A percentile compares a stretch with the other conserved stretches of the same genome.
These are phyloP conservation scores for Populus davidiana DNA, from an alignment of 345 rosid genomes.

Conservation along the genomic window DNA sequence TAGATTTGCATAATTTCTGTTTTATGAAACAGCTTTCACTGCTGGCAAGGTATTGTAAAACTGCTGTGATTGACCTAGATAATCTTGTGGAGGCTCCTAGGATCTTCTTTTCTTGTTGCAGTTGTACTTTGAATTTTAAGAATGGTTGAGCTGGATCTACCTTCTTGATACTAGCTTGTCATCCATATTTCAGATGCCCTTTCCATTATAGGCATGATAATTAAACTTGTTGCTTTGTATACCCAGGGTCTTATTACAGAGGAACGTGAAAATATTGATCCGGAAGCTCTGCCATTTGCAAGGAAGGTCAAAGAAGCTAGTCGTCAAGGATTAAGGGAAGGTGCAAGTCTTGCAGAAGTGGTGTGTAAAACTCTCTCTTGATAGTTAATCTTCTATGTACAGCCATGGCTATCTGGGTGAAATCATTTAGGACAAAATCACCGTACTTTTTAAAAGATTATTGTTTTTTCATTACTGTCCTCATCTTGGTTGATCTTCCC, in stretches of 20 bases:
- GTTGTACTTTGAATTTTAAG: neutral
- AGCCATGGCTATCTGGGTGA: neutral
- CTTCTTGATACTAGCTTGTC: slow-evolving; percentile 9
- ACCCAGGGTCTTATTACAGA: slow-evolving; percentile 87
- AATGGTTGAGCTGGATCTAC: neutral
- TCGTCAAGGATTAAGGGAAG: slow-evolving; percentile 90
- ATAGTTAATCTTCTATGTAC: neutral
- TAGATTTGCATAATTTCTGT: neutral
- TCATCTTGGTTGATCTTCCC: slow-evolving; percentile 11
- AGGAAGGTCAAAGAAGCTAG: slow-evolving; percentile 66
- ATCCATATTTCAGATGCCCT: neutral
- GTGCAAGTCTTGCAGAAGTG: slow-evolving; percentile 88
- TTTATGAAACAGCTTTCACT: neutral
- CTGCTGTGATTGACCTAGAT: neutral
- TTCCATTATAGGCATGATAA: slow-evolving; percentile 9
- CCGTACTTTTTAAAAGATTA: neutral
- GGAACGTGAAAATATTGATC: slow-evolving; percentile 69
- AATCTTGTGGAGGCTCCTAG: neutral
- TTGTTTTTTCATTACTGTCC: neutral
- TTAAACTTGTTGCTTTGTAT: slow-evolving; percentile 23
- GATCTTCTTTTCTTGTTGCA: neutral
- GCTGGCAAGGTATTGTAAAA: neutral
- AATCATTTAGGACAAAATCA: neutral
- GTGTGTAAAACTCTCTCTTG: slow-evolving; percentile 38
- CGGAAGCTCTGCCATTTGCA: slow-evolving; percentile 81